phyloP scores from a whole-genome alignment of 306 rosid species.

The Vigna angularis region DNA sequence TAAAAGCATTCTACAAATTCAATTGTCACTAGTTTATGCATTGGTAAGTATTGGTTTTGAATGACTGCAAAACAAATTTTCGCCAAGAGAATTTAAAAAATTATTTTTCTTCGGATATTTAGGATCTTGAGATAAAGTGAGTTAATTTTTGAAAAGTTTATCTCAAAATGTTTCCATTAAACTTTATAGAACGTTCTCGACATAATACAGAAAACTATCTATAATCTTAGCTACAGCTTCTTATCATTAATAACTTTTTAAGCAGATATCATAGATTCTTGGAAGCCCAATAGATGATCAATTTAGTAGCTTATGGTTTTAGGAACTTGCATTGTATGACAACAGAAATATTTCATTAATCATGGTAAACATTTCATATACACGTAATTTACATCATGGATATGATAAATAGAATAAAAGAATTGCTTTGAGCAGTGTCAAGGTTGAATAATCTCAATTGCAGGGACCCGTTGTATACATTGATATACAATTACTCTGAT shows the following conservation, averaged over 20 bases:
- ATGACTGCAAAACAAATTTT: not conserved
- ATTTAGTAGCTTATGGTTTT: not conserved
- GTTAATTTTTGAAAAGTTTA: not conserved
- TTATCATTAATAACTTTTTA: not conserved
- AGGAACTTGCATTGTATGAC: not conserved
- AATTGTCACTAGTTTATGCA: no score
- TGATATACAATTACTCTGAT: conserved; percentile 18
- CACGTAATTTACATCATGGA: conserved; percentile 14
- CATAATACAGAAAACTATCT: not conserved
- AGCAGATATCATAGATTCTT: not conserved
- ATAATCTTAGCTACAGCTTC: not conserved
- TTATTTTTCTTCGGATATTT: not conserved
- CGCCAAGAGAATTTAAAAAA: no score
- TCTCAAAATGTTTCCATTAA: not conserved
- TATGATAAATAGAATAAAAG: conserved; percentile 2
- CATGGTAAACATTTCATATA: conserved; percentile 18
- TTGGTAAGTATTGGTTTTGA: not conserved
- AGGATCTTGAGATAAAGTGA: not conserved
- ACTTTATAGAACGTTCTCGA: not conserved
- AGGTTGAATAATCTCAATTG: not conserved
- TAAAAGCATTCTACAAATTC: no score
- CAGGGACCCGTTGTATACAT: conserved; percentile 6
- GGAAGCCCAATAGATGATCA: not conserved
- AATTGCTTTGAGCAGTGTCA: conserved; percentile 24
- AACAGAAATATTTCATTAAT: not conserved